phyloP scores from a whole-genome alignment of 2,329 filamentous ascomycete genomes.

The Fusarium irregulare region DNA sequence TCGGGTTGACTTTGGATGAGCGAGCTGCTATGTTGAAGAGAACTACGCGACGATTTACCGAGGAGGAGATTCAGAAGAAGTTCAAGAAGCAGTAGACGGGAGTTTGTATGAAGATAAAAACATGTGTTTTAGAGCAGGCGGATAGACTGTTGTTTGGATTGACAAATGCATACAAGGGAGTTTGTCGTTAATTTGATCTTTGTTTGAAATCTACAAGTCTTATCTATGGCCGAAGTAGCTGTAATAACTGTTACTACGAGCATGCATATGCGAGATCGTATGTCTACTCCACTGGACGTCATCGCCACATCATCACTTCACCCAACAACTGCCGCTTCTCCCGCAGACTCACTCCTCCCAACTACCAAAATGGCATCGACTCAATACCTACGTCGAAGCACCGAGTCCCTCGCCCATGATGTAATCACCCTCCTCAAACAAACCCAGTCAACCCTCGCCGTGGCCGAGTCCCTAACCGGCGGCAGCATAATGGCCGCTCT shows the following conservation, averaged over 20 bases:
- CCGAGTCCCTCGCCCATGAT: constrained; percentile 30
- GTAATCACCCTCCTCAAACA: constrained; percentile 28
- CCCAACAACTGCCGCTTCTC: too few relatives aligned
- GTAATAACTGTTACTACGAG: not conserved
- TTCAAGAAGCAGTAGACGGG: constrained; percentile 22
- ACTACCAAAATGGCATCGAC: constrained; percentile 6
- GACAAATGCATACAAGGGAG: constrained; percentile 10
- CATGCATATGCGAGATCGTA: not conserved
- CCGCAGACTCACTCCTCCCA: not conserved
- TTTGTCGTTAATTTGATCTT: not conserved
- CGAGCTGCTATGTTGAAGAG: constrained; percentile 37
- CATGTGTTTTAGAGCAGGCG: not conserved
- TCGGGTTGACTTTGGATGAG: constrained; percentile 68
- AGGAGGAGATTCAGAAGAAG: constrained; percentile 42
- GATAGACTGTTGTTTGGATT: not conserved
- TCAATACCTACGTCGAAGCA: constrained; percentile 3
- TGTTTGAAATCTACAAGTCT: not conserved
- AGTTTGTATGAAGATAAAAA: not conserved
- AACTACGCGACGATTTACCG: constrained; percentile 41
- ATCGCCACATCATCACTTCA: not conserved
- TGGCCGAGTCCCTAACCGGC: constrained; percentile 50
- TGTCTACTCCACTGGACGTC: not conserved
- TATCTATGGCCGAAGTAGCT: not conserved
- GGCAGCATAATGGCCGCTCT: constrained; percentile 49
- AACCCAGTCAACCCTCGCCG: constrained; percentile 43